Conservation (phyloP, 768 basidiomycete genomes). For the Trametes maxima region DNA sequence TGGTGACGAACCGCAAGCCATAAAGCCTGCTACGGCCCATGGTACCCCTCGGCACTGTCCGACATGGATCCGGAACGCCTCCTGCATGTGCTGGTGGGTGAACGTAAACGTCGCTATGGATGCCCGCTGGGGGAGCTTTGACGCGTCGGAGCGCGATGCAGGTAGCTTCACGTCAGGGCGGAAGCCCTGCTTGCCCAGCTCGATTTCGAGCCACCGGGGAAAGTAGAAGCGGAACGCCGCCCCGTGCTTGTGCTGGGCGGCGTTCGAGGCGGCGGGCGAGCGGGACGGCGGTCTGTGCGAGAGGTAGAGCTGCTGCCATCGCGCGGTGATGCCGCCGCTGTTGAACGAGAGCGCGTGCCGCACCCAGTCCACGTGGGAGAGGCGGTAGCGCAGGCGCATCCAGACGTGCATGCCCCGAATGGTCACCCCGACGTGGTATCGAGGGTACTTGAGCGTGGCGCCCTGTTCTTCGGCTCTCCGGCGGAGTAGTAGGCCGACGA, state of each 20-base stretch:
- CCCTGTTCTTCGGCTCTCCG: background rate
- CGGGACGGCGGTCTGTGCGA: conserved; percentile 17
- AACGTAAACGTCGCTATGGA: conserved; percentile 4
- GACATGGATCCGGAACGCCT: conserved; percentile 11
- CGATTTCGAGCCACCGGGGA: conserved; percentile 15
- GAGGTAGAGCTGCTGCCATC: conserved; percentile 19
- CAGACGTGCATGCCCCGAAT: conserved; percentile 6
- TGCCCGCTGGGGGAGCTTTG: background rate
- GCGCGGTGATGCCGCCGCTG: conserved; percentile 6
- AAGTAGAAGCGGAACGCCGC: conserved; percentile 9
- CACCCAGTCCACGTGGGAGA: conserved; percentile 14
- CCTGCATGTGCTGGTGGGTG: background rate
- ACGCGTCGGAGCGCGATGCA: background rate
- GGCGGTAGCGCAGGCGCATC: conserved; percentile 16
- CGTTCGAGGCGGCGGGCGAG: background rate
- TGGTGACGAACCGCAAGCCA: background rate
- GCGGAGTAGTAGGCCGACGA: conserved; percentile 19
- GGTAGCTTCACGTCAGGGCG: conserved; percentile 3
- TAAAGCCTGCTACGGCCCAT: conserved; percentile 11
- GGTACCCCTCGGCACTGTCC: conserved; percentile 1
- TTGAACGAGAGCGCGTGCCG: conserved; percentile 13
- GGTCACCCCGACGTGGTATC: conserved; percentile 16
- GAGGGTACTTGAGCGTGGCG: conserved; percentile 5
- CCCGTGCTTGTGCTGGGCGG: background rate
- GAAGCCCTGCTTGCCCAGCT: conserved; percentile 16